Evolutionary conservation across 768 basidiomycete species (phyloP).

Genomic region (Lanmaoa pseudosensibilis): DNA sequence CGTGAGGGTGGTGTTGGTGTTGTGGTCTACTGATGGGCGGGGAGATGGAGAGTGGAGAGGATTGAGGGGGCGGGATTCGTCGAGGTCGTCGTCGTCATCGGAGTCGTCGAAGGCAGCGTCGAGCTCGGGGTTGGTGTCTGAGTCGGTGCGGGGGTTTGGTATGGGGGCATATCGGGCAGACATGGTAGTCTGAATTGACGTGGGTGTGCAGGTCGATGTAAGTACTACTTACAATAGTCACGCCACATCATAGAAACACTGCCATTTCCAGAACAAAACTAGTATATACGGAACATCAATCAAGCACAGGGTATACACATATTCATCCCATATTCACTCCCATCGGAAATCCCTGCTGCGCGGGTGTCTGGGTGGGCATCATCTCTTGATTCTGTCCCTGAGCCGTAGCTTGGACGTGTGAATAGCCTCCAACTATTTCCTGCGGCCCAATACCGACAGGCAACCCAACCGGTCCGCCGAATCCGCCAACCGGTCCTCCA

Average conservation of each 20-base stretch:
- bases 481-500: conserved; percentile 31
- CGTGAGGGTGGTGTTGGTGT: conserved; percentile 34
- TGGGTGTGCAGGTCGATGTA: no score
- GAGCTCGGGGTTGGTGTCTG: conserved; percentile 59
- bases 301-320: not conserved
- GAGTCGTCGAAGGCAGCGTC: conserved; percentile 85
- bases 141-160: conserved; percentile 54
- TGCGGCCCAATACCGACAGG: conserved; percentile 23
- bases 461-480: conserved; percentile 29
- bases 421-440: conserved; percentile 18
- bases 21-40: conserved; percentile 11
- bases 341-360: conserved; percentile 28
- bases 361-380: conserved; percentile 11
- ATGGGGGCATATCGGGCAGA: conserved; percentile 68
- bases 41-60: conserved; percentile 35
- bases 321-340: conserved; percentile 9
- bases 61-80: conserved; percentile 53
- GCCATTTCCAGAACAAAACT: conserved; percentile 4
- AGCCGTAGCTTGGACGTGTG: conserved; percentile 8
- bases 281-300: not conserved
- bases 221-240: not conserved
- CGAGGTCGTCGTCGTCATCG: conserved; percentile 57
- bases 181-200: conserved; percentile 28
- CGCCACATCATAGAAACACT: conserved; percentile 3
- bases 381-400: conserved; percentile 13